phyloP scores from a whole-genome alignment of 495 filamentous ascomycete species.

The Podospora sp. region DNA sequence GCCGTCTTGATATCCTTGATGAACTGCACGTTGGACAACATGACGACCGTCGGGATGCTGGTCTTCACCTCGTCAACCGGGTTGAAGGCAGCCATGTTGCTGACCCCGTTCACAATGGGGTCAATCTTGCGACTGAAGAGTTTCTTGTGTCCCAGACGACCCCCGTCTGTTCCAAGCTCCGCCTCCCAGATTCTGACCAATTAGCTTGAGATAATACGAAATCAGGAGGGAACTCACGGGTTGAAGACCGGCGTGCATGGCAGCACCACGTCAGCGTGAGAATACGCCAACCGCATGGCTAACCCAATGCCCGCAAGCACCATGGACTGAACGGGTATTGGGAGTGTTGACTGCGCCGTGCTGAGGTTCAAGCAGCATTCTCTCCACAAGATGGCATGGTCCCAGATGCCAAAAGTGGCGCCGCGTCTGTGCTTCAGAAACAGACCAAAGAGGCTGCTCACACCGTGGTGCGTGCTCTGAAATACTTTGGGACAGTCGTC shows the following conservation, averaged over 20 bases:
- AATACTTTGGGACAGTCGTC: constrained; percentile 66
- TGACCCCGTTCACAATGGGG: constrained; percentile 69
- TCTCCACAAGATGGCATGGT: constrained; percentile 68
- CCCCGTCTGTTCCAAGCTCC: constrained; percentile 64
- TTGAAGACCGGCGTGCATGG: constrained; percentile 71
- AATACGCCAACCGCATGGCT: constrained; percentile 39
- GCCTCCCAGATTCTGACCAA: constrained; percentile 58
- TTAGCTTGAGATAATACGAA: not conserved
- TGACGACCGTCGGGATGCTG: constrained; percentile 61
- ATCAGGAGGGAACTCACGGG: constrained; percentile 34
- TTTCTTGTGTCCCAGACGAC: constrained; percentile 60
- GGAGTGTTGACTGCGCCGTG: constrained; percentile 28
- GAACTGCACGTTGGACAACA: constrained; percentile 69
- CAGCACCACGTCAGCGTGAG: constrained; percentile 66
- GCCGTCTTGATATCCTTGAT: constrained; percentile 70
- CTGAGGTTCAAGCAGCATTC: constrained; percentile 58
- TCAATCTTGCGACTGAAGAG: constrained; percentile 65
- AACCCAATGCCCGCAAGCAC: constrained; percentile 45
- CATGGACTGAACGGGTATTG: constrained; percentile 52
- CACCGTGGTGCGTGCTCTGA: constrained; percentile 68
- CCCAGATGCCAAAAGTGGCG: constrained; percentile 67
- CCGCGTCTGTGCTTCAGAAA: constrained; percentile 66
- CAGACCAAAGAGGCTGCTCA: constrained; percentile 65
- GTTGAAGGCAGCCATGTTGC: constrained; percentile 64
- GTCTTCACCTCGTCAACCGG: constrained; percentile 62